Evolutionary conservation across 768 basidiomycete genomes (phyloP).

Genomic region (Agrocybe praecox): DNA sequence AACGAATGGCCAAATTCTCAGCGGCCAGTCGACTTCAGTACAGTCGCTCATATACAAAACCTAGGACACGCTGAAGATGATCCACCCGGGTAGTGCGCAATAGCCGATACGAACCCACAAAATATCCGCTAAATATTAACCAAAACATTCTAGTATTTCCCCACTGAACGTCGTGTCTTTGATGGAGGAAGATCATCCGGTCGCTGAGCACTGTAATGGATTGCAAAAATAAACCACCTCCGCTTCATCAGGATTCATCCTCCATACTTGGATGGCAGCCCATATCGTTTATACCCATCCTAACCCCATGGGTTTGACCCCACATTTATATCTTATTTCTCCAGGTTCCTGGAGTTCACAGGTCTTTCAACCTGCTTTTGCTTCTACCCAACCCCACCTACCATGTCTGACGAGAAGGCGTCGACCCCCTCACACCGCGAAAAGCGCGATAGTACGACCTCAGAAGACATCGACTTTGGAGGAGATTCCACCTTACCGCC

Average conservation of each 20-base stretch:
- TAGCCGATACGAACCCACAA: not conserved
- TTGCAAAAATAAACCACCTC: not conserved
- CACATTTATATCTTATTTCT: conserved; percentile 7
- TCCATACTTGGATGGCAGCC: not conserved
- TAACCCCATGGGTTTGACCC: conserved; percentile 6
- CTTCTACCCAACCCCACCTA: conserved; percentile 1
- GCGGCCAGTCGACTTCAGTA: no score
- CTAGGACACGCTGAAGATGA: no score
- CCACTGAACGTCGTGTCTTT: not conserved
- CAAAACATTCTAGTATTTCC: not conserved
- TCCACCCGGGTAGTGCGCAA: not conserved
- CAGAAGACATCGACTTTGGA: conserved; percentile 38
- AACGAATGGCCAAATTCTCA: not conserved
- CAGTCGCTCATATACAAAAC: no score
- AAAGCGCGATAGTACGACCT: conserved; percentile 18
- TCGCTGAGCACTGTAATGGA: not conserved
- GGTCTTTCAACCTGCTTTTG: not conserved
- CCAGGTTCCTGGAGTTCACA: not conserved
- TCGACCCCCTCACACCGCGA: conserved; percentile 16
- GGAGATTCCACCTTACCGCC: conserved; percentile 47
- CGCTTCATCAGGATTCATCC: no score
- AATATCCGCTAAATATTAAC: not conserved
- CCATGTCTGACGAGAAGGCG: conserved; percentile 21
- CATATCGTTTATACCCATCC: not conserved
- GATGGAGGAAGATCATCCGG: not conserved